Evolutionary conservation across 805 yeast species (phyloP).

Genomic region (Lipomyces orientalis): DNA sequence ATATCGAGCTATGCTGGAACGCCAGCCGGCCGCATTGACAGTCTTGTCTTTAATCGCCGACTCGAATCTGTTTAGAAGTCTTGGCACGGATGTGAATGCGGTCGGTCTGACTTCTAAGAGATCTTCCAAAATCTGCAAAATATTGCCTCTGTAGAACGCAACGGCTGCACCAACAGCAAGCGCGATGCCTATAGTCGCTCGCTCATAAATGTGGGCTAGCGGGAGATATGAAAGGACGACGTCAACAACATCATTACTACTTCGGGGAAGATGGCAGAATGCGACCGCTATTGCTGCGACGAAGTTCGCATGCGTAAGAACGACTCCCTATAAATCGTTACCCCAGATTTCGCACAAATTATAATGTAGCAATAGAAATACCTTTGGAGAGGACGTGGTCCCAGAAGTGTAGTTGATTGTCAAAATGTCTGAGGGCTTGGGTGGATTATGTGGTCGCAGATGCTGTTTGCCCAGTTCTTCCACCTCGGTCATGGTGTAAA

Average conservation of each 20-base stretch:
- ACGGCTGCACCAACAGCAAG: conserved; percentile 56
- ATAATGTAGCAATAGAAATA: background rate
- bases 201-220: conserved; percentile 63
- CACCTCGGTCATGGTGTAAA: conserved; percentile 45
- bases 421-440: conserved; percentile 58
- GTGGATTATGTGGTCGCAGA: conserved; percentile 56
- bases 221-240: conserved; percentile 54
- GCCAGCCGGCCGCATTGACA: conserved; percentile 53
- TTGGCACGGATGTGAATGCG: conserved; percentile 63
- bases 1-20: conserved; percentile 50
- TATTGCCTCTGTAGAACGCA: conserved; percentile 62
- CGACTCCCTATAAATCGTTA: conserved; percentile 55
- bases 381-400: conserved; percentile 74
- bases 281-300: conserved; percentile 55
- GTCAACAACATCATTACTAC: conserved; percentile 43
- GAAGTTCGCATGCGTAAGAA: conserved; percentile 57
- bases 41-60: conserved; percentile 60
- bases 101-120: conserved; percentile 61
- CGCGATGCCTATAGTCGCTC: conserved; percentile 54
- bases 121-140: conserved; percentile 62
- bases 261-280: conserved; percentile 31
- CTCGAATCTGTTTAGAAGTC: conserved; percentile 67
- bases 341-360: background rate
- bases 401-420: conserved; percentile 78
- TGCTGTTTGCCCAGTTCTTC: conserved; percentile 52